Conservation (phyloP, 2,329 filamentous ascomycete genomes). For the Claviceps sp. region DNA sequence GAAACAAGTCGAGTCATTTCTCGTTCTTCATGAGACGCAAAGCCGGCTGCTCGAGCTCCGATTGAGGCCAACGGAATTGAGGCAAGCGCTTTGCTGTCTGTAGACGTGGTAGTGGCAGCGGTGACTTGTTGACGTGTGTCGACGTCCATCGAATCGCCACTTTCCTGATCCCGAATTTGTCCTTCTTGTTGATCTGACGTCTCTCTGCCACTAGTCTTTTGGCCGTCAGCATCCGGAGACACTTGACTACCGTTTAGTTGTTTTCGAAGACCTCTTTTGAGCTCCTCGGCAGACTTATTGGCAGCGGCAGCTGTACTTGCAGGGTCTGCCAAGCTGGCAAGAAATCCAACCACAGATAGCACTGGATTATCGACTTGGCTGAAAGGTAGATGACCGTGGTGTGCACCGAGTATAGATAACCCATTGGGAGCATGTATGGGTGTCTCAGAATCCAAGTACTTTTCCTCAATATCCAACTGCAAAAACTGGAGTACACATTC, state of each 20-base stretch:
- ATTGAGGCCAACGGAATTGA: conserved; percentile 77
- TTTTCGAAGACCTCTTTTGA: conserved; percentile 66
- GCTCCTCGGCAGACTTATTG: conserved; percentile 73
- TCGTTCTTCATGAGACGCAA: conserved; percentile 91
- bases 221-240: conserved; percentile 40
- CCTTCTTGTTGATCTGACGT: background rate
- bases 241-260: conserved; percentile 52
- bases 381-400: conserved; percentile 75
- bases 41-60: conserved; percentile 70
- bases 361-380: conserved; percentile 91
- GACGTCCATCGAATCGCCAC: conserved; percentile 51
- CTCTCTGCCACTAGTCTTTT: conserved; percentile 31
- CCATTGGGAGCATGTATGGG: conserved; percentile 39
- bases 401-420: conserved; percentile 53
- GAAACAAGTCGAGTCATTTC: conserved; percentile 92
- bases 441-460: conserved; percentile 72
- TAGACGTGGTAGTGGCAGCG: conserved; percentile 37
- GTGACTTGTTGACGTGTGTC: conserved; percentile 39
- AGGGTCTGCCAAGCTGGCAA: conserved; percentile 83
- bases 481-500: conserved; percentile 96
- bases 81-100: conserved; percentile 40
- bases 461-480: conserved; percentile 93
- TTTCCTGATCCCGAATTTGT: conserved; percentile 11
- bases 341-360: conserved; percentile 88
- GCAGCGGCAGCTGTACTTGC: conserved; percentile 82